Evolutionary conservation across 1,139 yeast species (phyloP).

Genomic region (Kluyveromyces sp.): DNA sequence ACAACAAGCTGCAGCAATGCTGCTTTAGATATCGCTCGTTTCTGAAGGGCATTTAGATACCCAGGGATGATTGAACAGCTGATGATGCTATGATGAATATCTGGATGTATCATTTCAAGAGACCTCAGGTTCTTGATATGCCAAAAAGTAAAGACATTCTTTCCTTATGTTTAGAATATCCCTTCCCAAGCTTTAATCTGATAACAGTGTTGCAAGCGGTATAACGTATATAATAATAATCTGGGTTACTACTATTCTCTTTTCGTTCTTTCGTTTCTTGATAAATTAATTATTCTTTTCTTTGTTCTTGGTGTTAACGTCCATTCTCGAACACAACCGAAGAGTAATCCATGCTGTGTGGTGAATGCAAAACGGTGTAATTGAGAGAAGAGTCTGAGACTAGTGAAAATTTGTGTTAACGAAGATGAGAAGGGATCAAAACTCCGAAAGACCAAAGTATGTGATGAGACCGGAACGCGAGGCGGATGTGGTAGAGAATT

Average conservation of each 20-base stretch:
- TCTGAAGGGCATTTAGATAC: too few species aligned
- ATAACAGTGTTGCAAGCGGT: neutral
- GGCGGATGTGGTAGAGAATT: neutral
- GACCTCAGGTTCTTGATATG: too few species aligned
- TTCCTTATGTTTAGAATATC: too few species aligned
- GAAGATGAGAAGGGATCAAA: neutral
- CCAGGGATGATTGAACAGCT: too few species aligned
- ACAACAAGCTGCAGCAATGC: neutral
- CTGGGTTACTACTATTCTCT: neutral
- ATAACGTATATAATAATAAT: neutral
- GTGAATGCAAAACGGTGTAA: neutral
- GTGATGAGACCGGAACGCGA: neutral
- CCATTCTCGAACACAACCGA: neutral
- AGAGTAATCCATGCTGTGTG: neutral
- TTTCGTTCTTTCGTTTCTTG: neutral
- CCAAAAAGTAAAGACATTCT: too few species aligned
- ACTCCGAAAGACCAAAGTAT: neutral
- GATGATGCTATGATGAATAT: too few species aligned
- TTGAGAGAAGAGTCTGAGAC: neutral
- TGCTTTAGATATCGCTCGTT: too few species aligned
- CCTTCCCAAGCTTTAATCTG: neutral
- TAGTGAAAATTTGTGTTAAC: neutral
- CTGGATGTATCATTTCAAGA: too few species aligned
- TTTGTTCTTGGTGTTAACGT: neutral
- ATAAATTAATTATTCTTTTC: neutral